Evolutionary conservation across 225 moss, liverwort and hornwort species (phyloP), one percentile per base, ranked within the genome.

Genomic region (Rhytidiadelphus loreus): DNA sequence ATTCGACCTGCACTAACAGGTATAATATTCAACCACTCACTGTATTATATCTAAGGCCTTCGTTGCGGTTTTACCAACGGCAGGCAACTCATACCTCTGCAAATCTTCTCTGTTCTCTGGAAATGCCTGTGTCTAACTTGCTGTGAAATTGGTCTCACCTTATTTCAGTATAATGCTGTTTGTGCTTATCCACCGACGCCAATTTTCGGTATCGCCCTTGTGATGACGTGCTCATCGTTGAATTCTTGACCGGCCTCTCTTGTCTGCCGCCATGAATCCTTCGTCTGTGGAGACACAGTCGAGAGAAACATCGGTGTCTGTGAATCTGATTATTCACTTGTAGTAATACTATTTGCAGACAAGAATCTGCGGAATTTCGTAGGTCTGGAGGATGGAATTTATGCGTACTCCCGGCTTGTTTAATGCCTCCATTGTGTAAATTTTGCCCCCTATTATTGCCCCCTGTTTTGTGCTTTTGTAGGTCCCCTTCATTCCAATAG

Each of bases 11-110:
- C 88, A 86, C 80, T 82, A 52, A 78, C 83, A 74, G 66, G 86
- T 88, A 78, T 59, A 74, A 52, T 86, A 68, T 78, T 84, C 88
- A 56, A 64, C 86, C 69, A 78, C 88, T 88, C 83, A 64, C 74
- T 86, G 90, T 88, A 88, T 88, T 77, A 88, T 92, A 90, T 78
- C 56, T 59, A 43, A 77, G 63, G 78, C 82, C 66, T 80, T 85
- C 48, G 86, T 83, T 89, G 83, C 74, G 66, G 87, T 83, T 91
- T 66, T 50, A 72, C 60, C 53, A 41, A 84, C 61, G 43, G 61
- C 86, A 66, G 76, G 68, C 81, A 64, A 58, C 80, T 75, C 35
- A 53, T 64, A 64, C 57, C 64, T 75, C 41, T 53, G 43, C 52
- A 39, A 29, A n/a, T 83, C 25, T 35, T 64, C 80, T 65, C 58